These are phyloP conservation scores for Salix viminalis DNA, from an alignment of 345 rosid species.

Conservation along the genomic window DNA sequence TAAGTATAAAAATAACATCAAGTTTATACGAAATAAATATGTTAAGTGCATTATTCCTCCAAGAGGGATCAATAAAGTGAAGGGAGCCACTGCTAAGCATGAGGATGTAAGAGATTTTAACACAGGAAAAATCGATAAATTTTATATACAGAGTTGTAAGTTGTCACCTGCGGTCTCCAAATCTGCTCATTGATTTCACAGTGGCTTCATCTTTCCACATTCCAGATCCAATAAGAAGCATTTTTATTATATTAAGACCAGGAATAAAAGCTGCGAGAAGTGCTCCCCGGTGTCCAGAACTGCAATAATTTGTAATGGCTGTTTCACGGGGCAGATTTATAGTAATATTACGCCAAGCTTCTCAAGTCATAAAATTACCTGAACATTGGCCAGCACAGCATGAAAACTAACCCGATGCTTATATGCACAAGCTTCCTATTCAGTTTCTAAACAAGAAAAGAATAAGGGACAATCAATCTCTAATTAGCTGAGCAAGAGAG, in stretches of 20 bases:
- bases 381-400: conserved; percentile 88
- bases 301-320: conserved; percentile 30
- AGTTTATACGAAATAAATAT: too few species aligned
- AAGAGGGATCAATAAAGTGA: not conserved
- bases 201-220: conserved; percentile 75
- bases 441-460: conserved; percentile 45
- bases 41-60: not conserved
- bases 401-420: conserved; percentile 73
- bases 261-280: conserved; percentile 62
- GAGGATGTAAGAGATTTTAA: not conserved
- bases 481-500: not conserved
- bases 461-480: conserved; percentile 6
- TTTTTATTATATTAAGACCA: conserved; percentile 60
- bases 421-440: conserved; percentile 88
- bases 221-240: conserved; percentile 80
- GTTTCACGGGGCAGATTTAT: conserved; percentile 8
- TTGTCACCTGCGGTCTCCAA: conserved; percentile 73
- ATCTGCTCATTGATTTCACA: conserved; percentile 94
- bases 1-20: too few species aligned
- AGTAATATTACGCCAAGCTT: conserved; percentile 3
- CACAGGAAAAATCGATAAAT: not conserved
- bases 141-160: not conserved
- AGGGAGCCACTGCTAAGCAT: not conserved
- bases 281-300: conserved; percentile 78
- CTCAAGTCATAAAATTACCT: conserved; percentile 41